phyloP scores from a whole-genome alignment of 177 flowering plant genomes.

The Vitis hybrid region DNA sequence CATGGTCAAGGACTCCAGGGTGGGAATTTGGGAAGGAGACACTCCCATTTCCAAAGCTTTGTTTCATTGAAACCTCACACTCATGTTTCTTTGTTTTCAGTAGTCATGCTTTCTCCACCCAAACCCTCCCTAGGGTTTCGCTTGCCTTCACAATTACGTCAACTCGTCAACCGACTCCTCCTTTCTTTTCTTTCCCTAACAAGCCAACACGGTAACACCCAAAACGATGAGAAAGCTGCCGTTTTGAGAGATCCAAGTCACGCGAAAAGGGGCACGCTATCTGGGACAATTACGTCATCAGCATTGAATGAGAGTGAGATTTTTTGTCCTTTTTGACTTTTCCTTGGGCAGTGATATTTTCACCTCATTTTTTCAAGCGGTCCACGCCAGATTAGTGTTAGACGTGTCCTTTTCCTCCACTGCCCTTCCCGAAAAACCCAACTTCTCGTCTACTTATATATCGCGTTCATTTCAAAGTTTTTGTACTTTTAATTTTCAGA shows the following conservation, averaged over 20 bases:
- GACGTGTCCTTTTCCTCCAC: too few species aligned
- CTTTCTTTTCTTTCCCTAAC: too few species aligned
- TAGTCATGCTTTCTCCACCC: conserved; percentile 7
- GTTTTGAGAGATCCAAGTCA: conserved; percentile 19
- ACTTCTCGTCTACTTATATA: too few species aligned
- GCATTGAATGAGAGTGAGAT: too few species aligned
- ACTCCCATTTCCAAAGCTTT: conserved; percentile 11
- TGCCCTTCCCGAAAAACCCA: too few species aligned
- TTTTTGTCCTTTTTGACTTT: too few species aligned
- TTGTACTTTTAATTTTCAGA: too few species aligned
- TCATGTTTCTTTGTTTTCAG: conserved; percentile 16
- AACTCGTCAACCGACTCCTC: not conserved
- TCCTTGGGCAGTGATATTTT: too few species aligned
- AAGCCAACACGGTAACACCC: not conserved
- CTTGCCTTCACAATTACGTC: conserved; percentile 12
- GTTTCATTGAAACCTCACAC: not conserved
- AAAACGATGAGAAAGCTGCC: not conserved
- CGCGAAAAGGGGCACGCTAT: conserved; percentile 8
- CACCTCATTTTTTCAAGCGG: too few species aligned
- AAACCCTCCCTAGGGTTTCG: conserved; percentile 2
- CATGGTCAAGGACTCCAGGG: too few species aligned
- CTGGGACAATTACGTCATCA: not conserved
- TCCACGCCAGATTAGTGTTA: too few species aligned
- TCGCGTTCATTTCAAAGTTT: too few species aligned
- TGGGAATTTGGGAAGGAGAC: not conserved